phyloP scores from a whole-genome alignment of 305 asterid genomes.

The Stenogyne calaminthoides region DNA sequence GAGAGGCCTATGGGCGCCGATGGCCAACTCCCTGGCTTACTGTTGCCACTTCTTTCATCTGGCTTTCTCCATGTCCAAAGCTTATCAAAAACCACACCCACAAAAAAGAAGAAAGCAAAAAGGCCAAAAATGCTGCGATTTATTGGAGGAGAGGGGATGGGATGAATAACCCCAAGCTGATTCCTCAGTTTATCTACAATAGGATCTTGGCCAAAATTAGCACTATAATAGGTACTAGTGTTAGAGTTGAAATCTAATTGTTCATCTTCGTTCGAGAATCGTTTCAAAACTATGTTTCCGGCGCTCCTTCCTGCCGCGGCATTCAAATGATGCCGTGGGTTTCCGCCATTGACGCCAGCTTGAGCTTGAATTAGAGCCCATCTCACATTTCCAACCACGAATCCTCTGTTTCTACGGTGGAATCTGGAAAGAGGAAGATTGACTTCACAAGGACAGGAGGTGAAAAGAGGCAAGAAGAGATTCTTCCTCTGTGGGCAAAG shows the following conservation, averaged over 20 bases:
- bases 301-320: conserved; percentile 44
- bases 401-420: conserved; percentile 27
- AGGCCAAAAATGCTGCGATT: conserved; percentile 68
- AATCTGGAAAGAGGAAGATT: conserved; percentile 16
- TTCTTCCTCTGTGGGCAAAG: conserved; percentile 35
- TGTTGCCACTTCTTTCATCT: conserved; percentile 19
- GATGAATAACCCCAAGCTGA: conserved; percentile 73
- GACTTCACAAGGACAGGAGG: conserved; percentile 37
- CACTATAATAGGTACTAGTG: conserved; percentile 41
- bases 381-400: conserved; percentile 36
- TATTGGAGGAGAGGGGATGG: conserved; percentile 75
- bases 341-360: conserved; percentile 50
- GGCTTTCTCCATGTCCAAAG: conserved; percentile 77
- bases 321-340: conserved; percentile 35
- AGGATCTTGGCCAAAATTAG: conserved; percentile 59
- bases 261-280: conserved; percentile 46
- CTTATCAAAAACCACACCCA: conserved; percentile 93
- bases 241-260: conserved; percentile 20
- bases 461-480: conserved; percentile 18
- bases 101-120: conserved; percentile 83
- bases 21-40: conserved; percentile 51
- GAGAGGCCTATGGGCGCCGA: conserved; percentile 68
- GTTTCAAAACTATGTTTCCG: conserved; percentile 49
- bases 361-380: conserved; percentile 46
- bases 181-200: conserved; percentile 67